Conservation (phyloP, 2,329 filamentous ascomycete species). For the Cercospora brassicicola region DNA sequence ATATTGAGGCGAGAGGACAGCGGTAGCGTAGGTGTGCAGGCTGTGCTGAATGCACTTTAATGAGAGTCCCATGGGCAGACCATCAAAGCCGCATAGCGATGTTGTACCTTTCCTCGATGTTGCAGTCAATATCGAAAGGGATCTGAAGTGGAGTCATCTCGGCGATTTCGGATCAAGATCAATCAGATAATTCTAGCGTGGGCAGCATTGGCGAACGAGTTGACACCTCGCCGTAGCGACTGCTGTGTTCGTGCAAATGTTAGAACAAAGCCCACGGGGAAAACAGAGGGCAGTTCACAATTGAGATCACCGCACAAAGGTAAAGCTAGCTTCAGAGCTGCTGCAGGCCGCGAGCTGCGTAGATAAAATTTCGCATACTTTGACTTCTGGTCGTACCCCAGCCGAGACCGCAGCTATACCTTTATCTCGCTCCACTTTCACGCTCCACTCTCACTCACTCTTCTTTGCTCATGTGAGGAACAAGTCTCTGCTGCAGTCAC, state of each 20-base stretch:
- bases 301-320: not conserved
- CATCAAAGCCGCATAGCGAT: not conserved
- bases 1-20: constrained; percentile 83
- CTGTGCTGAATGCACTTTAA: constrained; percentile 61
- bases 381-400: constrained; percentile 3
- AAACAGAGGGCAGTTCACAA: not conserved
- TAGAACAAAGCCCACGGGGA: too few species aligned
- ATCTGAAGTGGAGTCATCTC: not conserved
- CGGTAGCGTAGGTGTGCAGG: constrained; percentile 76
- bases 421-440: not conserved
- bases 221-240: not conserved
- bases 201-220: not conserved
- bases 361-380: constrained; percentile 8
- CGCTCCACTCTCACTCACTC: not conserved
- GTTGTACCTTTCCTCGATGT: not conserved
- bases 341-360: not conserved
- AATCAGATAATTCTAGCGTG: constrained; percentile 10
- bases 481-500: constrained; percentile 4
- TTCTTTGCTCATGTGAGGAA: constrained; percentile 9
- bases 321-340: not conserved
- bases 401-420: not conserved
- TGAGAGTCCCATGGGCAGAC: not conserved
- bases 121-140: not conserved
- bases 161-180: constrained; percentile 6
- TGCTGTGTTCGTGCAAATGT: not conserved